phyloP scores from a whole-genome alignment of 768 basidiomycete species.

The Sarcodon aspratus region DNA sequence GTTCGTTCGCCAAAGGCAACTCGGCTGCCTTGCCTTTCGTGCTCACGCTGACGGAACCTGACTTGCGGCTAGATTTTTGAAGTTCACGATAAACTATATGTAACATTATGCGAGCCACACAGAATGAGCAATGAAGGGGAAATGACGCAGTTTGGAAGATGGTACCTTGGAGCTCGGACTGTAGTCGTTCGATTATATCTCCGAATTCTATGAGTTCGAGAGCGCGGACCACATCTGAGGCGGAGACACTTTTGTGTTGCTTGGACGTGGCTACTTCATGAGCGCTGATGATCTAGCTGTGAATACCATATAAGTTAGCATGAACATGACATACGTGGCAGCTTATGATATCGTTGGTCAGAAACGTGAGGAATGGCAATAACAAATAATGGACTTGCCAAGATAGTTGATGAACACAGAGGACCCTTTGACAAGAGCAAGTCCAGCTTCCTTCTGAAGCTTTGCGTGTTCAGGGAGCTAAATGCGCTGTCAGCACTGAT shows the following conservation, averaged over 20 bases:
- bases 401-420: slow-evolving; percentile 95
- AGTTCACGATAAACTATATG: slow-evolving; percentile 56
- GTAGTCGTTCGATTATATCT: slow-evolving; percentile 53
- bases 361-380: no score
- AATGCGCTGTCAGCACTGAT: background rate
- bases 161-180: slow-evolving; percentile 51
- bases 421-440: slow-evolving; percentile 78
- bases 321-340: slow-evolving; percentile 26
- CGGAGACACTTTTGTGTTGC: slow-evolving; percentile 82
- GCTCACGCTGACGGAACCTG: slow-evolving; percentile 6
- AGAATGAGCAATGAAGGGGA: background rate
- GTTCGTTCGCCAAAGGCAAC: slow-evolving; percentile 3
- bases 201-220: slow-evolving; percentile 70
- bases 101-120: background rate
- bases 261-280: slow-evolving; percentile 81
- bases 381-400: slow-evolving; percentile 36
- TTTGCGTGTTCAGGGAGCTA: slow-evolving; percentile 82
- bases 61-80: slow-evolving; percentile 40
- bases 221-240: slow-evolving; percentile 83
- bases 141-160: background rate
- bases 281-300: slow-evolving; percentile 38
- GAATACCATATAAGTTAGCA: background rate
- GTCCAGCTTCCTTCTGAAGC: slow-evolving; percentile 80
- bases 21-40: slow-evolving; percentile 15
- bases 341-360: slow-evolving; percentile 18